These are phyloP conservation scores for Lactifluus rugatus DNA, from an alignment of 768 basidiomycete species.

Conservation along the genomic window DNA sequence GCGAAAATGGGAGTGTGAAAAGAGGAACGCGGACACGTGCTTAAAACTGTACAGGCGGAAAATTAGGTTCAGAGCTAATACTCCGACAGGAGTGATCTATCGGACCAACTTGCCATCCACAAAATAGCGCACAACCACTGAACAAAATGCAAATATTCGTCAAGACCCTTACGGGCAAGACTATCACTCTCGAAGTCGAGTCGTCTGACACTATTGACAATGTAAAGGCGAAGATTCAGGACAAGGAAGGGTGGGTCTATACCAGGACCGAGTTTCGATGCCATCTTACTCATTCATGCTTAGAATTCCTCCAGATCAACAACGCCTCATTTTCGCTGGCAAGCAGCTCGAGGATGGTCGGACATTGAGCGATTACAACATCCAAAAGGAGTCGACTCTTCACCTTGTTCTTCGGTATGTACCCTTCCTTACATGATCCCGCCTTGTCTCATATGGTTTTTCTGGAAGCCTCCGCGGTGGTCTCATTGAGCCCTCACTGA, in stretches of 20 bases:
- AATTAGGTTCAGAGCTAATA: slow-evolving; percentile 4
- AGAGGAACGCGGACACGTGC: slow-evolving; percentile 2
- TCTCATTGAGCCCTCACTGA: slow-evolving; percentile 98
- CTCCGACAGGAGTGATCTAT: not conserved
- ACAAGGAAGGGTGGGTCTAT: slow-evolving; percentile 58
- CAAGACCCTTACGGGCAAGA: slow-evolving; percentile 91
- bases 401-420: slow-evolving; percentile 91
- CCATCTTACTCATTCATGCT: not conserved
- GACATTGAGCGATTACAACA: slow-evolving; percentile 94
- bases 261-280: not conserved
- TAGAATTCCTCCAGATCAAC: slow-evolving; percentile 90
- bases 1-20: not conserved
- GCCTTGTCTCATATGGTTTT: slow-evolving; percentile 6
- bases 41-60: slow-evolving; percentile 15
- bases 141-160: slow-evolving; percentile 56
- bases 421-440: not conserved
- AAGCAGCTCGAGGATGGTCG: slow-evolving; percentile 99
- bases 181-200: slow-evolving; percentile 98
- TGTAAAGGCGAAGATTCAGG: slow-evolving; percentile 77
- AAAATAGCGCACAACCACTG: not conserved
- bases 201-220: slow-evolving; percentile 95
- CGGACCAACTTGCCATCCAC: no score
- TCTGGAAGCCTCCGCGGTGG: slow-evolving; percentile 81
- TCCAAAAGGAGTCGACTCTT: slow-evolving; percentile 96
- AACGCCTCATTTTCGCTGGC: slow-evolving; percentile 92